Base-by-base conservation (phyloP, 225 moss, liverwort and hornwort species). In the Marchantia paleacea region DNA sequence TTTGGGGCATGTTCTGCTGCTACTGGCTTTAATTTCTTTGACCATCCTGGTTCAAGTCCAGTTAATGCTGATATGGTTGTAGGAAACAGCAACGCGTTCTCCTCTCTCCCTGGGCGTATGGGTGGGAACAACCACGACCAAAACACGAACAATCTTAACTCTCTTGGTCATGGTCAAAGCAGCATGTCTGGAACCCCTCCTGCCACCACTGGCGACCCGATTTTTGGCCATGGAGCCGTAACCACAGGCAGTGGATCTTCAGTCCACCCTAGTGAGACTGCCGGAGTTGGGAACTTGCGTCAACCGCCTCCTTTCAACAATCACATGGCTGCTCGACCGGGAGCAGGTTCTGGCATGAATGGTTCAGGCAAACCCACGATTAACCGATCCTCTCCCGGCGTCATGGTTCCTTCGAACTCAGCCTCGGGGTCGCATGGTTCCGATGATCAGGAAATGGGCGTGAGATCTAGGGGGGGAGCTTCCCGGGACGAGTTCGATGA, bases 401-500 rank as follows among this genome's bases (percentile, higher is more conserved):
- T 57, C 31, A 61, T 75, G 75, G 26, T 52, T 12, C 57, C 57
- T 19, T 12, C 57, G 19, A 57, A 57, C 19, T 57, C 57, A 9
- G 57, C 57, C 13, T 57, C 57, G 13, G 19, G 64, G 11, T 78
- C 81, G 3, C 61, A 30, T 0, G 47, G 75, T 0, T 62, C 80
- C 79, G 87, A 87, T 6, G 88, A 89, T 9, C 81, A 90, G 7
- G 94, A 95, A 52, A 89, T 89, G 69, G 83, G 85, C 0, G 91
- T 30, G 69, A 14, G 69, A 47, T 39, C 69, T 22, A 47, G 39
- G 39, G 10, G 91, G 54, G 81, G 76, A 12, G 86, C 88, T 26
- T 86, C 84, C 5, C 84, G 87, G 2, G 29, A 84, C 58, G 94
- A 91, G 0, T 92, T 92, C 2, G 94, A 96, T 16, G 96, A 92